Evolutionary conservation across 1,284 basidiomycete genomes (phyloP).

Genomic region (Xerocomus minutiporus): DNA sequence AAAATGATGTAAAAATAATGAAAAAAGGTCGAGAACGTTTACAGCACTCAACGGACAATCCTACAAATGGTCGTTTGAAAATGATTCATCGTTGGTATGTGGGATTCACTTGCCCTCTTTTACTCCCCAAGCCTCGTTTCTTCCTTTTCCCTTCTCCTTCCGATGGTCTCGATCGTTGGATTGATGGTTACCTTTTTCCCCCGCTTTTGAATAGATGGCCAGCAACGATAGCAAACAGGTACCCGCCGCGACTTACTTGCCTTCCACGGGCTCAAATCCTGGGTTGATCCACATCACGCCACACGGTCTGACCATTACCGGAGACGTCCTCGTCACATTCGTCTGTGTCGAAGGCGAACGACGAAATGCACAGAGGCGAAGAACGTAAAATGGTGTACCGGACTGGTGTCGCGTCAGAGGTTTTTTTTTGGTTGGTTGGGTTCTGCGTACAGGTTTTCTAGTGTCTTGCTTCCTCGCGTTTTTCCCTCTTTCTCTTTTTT

Average conservation of each 20-base stretch:
- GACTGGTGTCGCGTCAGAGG: background rate
- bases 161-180: background rate
- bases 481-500: background rate
- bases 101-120: background rate
- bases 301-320: conserved; percentile 32
- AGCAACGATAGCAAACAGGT: conserved; percentile 34
- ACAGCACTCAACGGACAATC: conserved; percentile 34
- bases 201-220: conserved; percentile 19
- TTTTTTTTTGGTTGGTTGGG: background rate
- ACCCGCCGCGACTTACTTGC: conserved; percentile 30
- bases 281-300: conserved; percentile 33
- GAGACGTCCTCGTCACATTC: conserved; percentile 31
- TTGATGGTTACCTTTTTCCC: background rate
- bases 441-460: background rate
- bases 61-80: conserved; percentile 34
- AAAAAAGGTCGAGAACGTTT: conserved; percentile 29
- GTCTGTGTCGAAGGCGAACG: conserved; percentile 34
- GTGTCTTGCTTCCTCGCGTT: background rate
- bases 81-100: conserved; percentile 31
- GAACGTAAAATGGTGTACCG: background rate
- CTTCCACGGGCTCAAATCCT: conserved; percentile 24
- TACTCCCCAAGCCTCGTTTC: background rate
- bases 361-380: conserved; percentile 27
- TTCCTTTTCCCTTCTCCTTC: background rate
- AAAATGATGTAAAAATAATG: background rate